These are phyloP conservation scores for Plasmodium berghei DNA, from an alignment of 169 alveolate species.

Conservation along the genomic window DNA sequence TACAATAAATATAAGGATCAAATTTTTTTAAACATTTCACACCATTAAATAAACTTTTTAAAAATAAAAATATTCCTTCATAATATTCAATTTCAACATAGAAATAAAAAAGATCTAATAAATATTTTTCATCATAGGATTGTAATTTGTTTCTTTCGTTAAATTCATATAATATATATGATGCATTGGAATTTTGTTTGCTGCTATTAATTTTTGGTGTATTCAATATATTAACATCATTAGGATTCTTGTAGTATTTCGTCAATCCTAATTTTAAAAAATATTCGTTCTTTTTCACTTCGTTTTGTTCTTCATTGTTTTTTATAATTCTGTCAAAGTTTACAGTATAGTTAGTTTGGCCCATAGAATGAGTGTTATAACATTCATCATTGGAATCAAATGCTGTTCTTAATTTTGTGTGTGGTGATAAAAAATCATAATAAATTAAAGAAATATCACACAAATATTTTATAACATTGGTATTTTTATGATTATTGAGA, in stretches of 20 bases:
- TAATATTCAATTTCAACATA: conserved; percentile 30
- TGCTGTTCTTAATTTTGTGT: neutral
- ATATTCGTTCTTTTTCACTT: neutral
- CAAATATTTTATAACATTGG: conserved; percentile 28
- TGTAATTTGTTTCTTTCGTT: conserved; percentile 29
- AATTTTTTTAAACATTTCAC: conserved; percentile 19
- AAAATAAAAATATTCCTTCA: conserved; percentile 46
- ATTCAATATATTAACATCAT: neutral
- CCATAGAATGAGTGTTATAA: neutral
- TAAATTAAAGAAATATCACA: conserved; percentile 70
- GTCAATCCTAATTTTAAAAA: neutral
- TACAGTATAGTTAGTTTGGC: neutral
- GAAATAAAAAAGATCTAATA: conserved; percentile 48
- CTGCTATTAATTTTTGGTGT: too few relatives aligned
- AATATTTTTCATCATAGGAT: conserved; percentile 16
- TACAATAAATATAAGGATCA: conserved; percentile 38
- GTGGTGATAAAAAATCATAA: conserved; percentile 12
- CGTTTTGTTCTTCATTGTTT: neutral
- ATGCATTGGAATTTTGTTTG: neutral
- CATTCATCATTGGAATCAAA: neutral
- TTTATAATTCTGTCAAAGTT: neutral
- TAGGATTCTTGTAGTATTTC: too few relatives aligned
- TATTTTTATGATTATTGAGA: conserved; percentile 23
- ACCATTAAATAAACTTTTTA: conserved; percentile 49
- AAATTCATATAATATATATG: conserved; percentile 3